Evolutionary conservation across 805 yeast genomes (phyloP), one percentile per base, ranked within the genome.

Genomic region (Brettanomyces anomalus): DNA sequence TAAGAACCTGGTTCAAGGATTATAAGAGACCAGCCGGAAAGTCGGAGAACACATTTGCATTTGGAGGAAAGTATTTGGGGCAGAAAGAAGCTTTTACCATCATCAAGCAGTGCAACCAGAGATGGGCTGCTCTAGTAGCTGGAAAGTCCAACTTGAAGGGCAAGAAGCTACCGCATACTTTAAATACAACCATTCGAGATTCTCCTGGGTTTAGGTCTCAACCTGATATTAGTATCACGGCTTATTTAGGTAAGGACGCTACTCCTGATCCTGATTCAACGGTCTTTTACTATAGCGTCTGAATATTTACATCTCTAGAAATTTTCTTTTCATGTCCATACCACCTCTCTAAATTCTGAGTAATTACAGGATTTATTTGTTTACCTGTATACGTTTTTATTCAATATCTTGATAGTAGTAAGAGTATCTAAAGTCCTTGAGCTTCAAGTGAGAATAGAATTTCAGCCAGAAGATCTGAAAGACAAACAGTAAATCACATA

Each of bases 11-110:
- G 96, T 85, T 85, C 67, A 76, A 81, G 67, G 76, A 79, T 55
- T 86, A 86, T 71, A 86, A 86, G 62, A 72, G 81, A 33, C 95
- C 95, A 11, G 82, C 81, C 49, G 90, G 88, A 14, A 85, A 85
- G 63, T 81, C 84, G 37, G 74, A 71, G 52, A 86, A 86, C 64
- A 67, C 70, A 47, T 85, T 86, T 61, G 89, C 85, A 15, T 82
- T 80, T 65, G 65, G 77, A 47, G 95, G 87, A 43, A 67, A 72
- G 55, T 50, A 52, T 48, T 24, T 49, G 13, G 39, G 40, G 10
- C 70, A 70, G 45, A 68, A 71, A 31, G 73, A 75, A 49, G 84
- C 95, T 20, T 62, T 81, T 47, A 65, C 66, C 33, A 67, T 81
- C 13, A 69, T 86, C 39, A 66, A 69, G 42, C 85, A 81, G 49